Evolutionary conservation across 2,329 filamentous ascomycete species (phyloP).

Genomic region (Aschersonia sp.): DNA sequence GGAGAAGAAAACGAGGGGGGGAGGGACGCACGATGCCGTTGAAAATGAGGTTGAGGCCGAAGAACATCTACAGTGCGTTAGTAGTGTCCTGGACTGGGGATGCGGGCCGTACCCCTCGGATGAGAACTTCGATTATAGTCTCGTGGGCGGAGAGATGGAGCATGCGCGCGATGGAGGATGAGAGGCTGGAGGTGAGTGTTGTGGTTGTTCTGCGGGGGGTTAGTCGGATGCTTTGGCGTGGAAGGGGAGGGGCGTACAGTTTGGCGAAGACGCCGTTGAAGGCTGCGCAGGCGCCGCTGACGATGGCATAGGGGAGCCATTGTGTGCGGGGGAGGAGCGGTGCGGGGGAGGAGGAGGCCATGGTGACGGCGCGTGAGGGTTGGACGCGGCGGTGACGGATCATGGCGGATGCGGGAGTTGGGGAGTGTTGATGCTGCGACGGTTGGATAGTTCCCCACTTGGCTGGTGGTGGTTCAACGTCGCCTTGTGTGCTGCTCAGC

Average conservation of each 20-base stretch:
- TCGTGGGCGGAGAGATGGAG: slow-evolving; percentile 28
- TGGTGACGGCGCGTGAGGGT: not conserved
- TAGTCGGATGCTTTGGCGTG: not conserved
- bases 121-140: slow-evolving; percentile 28
- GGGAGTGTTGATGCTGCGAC: not conserved
- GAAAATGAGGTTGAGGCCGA: slow-evolving; percentile 59
- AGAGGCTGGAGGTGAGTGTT: slow-evolving; percentile 34
- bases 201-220: slow-evolving; percentile 34
- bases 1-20: not conserved
- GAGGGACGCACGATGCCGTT: slow-evolving; percentile 46
- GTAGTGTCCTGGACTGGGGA: not conserved
- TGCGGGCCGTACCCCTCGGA: slow-evolving; percentile 26
- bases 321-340: slow-evolving; percentile 15
- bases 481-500: too few relatives aligned
- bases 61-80: slow-evolving; percentile 43
- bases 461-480: too few relatives aligned
- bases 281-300: slow-evolving; percentile 64
- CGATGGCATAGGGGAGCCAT: slow-evolving; percentile 57
- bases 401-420: slow-evolving; percentile 7
- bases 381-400: slow-evolving; percentile 9
- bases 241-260: slow-evolving; percentile 37
- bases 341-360: too few relatives aligned
- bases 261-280: slow-evolving; percentile 78
- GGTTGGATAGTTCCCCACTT: not conserved
- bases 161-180: slow-evolving; percentile 25